A percentile compares a stretch with the other conserved stretches of the same genome.
phyloP scores from a whole-genome alignment of 352 stramenopile genomes.

The Phytophthora pisi region DNA sequence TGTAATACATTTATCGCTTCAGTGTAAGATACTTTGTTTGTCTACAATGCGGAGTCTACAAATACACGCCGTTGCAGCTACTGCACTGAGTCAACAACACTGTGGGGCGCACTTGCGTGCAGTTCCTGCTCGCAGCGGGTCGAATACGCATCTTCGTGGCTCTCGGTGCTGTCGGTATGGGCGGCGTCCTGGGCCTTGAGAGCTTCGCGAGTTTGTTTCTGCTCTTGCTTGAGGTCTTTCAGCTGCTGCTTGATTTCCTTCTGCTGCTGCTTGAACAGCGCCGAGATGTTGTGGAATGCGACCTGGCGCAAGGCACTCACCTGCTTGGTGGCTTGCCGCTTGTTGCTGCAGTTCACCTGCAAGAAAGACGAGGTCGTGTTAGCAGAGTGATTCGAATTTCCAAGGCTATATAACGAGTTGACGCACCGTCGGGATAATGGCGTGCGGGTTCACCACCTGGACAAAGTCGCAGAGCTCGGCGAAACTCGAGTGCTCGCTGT shows the following conservation, averaged over 20 bases:
- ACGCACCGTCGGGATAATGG: conserved; percentile 93
- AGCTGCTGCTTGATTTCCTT: conserved; percentile 35
- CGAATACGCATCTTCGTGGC: conserved; percentile 1
- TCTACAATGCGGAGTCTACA: neutral
- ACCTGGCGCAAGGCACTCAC: conserved; percentile 66
- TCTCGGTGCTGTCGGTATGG: conserved; percentile 4
- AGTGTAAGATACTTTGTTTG: neutral
- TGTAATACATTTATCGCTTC: neutral
- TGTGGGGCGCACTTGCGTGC: neutral
- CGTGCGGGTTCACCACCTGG: conserved; percentile 80
- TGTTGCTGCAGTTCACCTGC: conserved; percentile 78
- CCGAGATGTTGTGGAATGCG: conserved; percentile 66
- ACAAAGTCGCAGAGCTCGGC: conserved; percentile 94
- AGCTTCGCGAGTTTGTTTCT: conserved; percentile 11
- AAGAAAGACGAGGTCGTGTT: conserved; percentile 2
- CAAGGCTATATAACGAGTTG: neutral
- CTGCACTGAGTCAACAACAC: conserved; percentile 9
- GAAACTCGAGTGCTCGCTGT: conserved; percentile 97
- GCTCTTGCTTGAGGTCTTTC: conserved; percentile 25
- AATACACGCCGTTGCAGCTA: neutral
- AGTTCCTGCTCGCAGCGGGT: neutral
- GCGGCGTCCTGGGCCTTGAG: neutral
- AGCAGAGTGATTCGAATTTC: neutral
- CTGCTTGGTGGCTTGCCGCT: conserved; percentile 72
- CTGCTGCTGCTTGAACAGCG: conserved; percentile 53